Evolutionary conservation across 2,329 filamentous ascomycete species (phyloP), one percentile per base, ranked within the genome.

Genomic region (Diaporthe capsici): DNA sequence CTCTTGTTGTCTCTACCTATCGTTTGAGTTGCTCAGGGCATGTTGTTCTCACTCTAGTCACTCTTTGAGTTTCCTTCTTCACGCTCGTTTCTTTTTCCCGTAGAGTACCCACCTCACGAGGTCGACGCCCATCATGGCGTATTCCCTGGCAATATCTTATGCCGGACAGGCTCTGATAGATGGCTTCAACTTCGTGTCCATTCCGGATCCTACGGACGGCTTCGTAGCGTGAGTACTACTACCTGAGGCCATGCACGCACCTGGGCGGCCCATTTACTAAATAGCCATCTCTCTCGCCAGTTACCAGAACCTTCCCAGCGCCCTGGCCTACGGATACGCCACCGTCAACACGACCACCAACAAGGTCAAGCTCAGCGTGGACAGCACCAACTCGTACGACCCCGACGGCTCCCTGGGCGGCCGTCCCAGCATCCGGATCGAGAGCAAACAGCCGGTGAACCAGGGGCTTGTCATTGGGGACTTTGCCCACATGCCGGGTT

Each of bases 161-260:
- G 82, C 82, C 28, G 85, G 86, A 60, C 82, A 84, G 63, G 84
- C 85, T 71, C 83, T 89, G 63, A 82, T 90, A 74, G 83, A 82
- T 58, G 84, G 84, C 75, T 91, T 91, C 81, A 85, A 84, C 77
- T 91, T 89, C 82, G 86, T 87, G 76, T 86, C 87, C 22, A 85
- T 84, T 2, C 70, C 78, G 6, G 93, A 95, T 79, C 92, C 90
- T 1, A 94, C 90, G 15, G 83, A 92, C 77, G 94, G 93, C 60
- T 94, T 90, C 79, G 93, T 95, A 37, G 84, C 87, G 81, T 95
- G 91, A 82, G 88, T 89, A 67, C 81, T 83, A 70, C 81, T 49
- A 4, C 25, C 28, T 13, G n/a, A 53, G 13, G n/a, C 3, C n/a
- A 49, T 13, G 3, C 34, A 34, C n/a, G 12, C 28, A 20, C 34